Evolutionary conservation across 805 yeast genomes (phyloP).

Genomic region (Candida cerambycidarum): DNA sequence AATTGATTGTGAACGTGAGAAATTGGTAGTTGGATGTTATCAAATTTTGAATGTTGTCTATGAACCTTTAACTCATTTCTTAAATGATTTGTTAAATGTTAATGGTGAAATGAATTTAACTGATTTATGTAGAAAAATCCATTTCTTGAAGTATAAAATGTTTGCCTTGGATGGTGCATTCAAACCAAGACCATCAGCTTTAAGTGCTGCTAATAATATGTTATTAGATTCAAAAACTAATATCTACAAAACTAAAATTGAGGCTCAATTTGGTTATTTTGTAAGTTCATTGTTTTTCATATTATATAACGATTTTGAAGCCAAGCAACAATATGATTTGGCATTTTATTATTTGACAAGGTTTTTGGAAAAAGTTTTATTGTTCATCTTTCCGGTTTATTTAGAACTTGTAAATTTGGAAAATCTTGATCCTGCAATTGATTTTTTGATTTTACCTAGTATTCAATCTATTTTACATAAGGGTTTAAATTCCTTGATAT

Average conservation of each 20-base stretch:
- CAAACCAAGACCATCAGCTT: not conserved
- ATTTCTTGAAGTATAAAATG: constrained; percentile 10
- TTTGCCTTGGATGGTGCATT: constrained; percentile 3
- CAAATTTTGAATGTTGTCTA: constrained; percentile 28
- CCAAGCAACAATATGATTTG: constrained; percentile 7
- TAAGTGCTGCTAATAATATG: constrained; percentile 1
- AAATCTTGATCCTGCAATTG: constrained; percentile 4
- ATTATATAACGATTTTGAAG: constrained; percentile 8
- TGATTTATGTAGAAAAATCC: constrained; percentile 11
- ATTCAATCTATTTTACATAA: constrained; percentile 11
- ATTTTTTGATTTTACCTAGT: constrained; percentile 9
- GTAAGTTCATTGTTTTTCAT: constrained; percentile 9
- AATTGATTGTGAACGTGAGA: constrained; percentile 35
- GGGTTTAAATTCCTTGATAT: constrained; percentile 3
- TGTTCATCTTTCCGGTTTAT: constrained; percentile 9
- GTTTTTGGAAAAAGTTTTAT: constrained; percentile 8
- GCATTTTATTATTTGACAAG: constrained; percentile 9
- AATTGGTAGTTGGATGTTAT: constrained; percentile 30
- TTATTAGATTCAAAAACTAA: not conserved
- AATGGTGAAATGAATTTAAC: constrained; percentile 17
- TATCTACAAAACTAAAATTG: constrained; percentile 7
- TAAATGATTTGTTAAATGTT: constrained; percentile 13
- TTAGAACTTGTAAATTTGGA: constrained; percentile 5
- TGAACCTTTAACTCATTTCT: constrained; percentile 14
- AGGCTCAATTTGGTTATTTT: constrained; percentile 9